Evolutionary conservation across 78 protist species (phyloP).

Genomic region (Dictyostelium firmibasis): DNA sequence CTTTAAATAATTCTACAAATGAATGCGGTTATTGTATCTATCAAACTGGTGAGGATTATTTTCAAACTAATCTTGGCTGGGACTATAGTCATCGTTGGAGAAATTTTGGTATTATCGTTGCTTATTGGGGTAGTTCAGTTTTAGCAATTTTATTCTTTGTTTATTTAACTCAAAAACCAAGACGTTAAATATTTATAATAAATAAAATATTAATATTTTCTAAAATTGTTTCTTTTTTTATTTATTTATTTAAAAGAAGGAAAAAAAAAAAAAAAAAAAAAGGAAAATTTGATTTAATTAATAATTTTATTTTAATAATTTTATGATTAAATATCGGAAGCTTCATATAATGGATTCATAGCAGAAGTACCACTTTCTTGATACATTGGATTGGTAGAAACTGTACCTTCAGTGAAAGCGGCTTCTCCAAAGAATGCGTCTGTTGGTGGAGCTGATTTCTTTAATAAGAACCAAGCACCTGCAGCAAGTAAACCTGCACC

Average conservation of each 20-base stretch:
- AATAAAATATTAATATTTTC: no score
- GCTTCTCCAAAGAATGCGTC: slow-evolving; percentile 63
- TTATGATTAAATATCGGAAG: background rate
- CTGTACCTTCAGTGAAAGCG: slow-evolving; percentile 50
- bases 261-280: no score
- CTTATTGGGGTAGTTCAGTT: slow-evolving; percentile 35
- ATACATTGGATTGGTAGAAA: slow-evolving; percentile 49
- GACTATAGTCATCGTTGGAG: slow-evolving; percentile 33
- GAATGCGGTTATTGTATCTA: slow-evolving; percentile 58
- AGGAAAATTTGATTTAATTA: no score
- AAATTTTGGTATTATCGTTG: slow-evolving; percentile 50
- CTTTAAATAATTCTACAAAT: background rate
- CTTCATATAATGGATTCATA: slow-evolving; percentile 63
- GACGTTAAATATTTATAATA: no score
- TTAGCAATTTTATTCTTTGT: slow-evolving; percentile 25
- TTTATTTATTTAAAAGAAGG: no score
- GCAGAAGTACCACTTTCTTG: background rate
- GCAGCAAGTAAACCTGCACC: slow-evolving; percentile 64
- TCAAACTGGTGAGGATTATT: slow-evolving; percentile 48
- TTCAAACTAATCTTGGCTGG: slow-evolving; percentile 25
- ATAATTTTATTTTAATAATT: background rate
- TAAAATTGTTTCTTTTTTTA: no score
- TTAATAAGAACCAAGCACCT: slow-evolving; percentile 39
- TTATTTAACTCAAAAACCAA: slow-evolving; percentile 56
- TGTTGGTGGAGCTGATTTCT: slow-evolving; percentile 51